Conservation (phyloP, 345 rosid species). For the Lagerstroemia speciosa region DNA sequence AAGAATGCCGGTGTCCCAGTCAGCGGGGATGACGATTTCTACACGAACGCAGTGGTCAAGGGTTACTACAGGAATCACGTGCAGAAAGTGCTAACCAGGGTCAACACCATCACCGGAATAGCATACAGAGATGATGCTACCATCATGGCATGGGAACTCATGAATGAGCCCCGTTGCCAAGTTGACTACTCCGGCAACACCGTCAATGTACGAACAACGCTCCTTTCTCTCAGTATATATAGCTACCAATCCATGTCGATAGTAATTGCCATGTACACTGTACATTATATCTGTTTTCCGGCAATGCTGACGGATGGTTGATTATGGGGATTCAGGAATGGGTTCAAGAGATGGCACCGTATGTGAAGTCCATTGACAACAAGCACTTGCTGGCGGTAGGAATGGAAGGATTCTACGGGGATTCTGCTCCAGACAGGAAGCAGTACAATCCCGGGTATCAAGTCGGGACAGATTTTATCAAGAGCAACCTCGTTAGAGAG, state of each 20-base stretch:
- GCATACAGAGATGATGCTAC: conserved; percentile 36
- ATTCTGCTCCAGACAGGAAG: conserved; percentile 24
- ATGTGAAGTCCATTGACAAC: conserved; percentile 32
- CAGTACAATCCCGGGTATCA: conserved; percentile 30
- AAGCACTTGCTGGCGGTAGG: conserved; percentile 32
- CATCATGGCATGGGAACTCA: conserved; percentile 48
- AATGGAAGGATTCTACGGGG: conserved; percentile 43
- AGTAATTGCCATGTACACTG: too few relatives aligned
- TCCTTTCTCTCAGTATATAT: background rate
- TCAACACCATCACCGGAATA: conserved; percentile 22
- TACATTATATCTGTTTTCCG: too few relatives aligned
- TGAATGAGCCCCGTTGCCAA: conserved; percentile 38
- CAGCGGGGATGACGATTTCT: conserved; percentile 31
- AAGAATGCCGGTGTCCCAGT: conserved; percentile 21
- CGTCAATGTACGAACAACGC: conserved; percentile 18
- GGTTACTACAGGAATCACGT: conserved; percentile 31
- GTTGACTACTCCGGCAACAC: conserved; percentile 28
- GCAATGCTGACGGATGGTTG: too few relatives aligned
- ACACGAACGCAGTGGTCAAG: conserved; percentile 26
- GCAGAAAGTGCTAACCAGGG: conserved; percentile 29
- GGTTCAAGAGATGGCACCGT: conserved; percentile 40
- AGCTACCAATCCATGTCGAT: background rate
- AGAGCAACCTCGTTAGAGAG: conserved; percentile 19
- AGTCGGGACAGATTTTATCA: conserved; percentile 36
- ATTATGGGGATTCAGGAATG: conserved; percentile 18